Evolutionary conservation across 257 asterid species (phyloP).

Genomic region (Anisodus tanguticus): DNA sequence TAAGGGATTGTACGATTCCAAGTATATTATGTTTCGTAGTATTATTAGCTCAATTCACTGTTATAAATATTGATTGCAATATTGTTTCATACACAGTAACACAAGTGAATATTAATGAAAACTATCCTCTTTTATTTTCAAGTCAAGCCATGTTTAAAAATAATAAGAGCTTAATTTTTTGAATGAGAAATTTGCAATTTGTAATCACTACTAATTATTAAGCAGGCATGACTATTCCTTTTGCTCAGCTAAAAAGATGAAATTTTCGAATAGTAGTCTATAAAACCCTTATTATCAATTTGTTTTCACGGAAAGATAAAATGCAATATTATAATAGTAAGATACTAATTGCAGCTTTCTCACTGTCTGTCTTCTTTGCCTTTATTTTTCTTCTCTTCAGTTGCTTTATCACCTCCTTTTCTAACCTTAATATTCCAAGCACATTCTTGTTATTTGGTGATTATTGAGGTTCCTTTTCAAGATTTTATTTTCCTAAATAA

Average conservation of each 20-base stretch:
- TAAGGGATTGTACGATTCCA: too few relatives aligned
- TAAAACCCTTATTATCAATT: neutral
- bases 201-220: too few relatives aligned
- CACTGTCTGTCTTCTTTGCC: neutral
- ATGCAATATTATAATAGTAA: neutral
- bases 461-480: constrained; percentile 32
- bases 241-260: neutral
- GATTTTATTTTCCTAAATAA: constrained; percentile 19
- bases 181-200: neutral
- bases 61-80: neutral
- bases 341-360: neutral
- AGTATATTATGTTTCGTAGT: too few relatives aligned
- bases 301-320: neutral
- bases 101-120: neutral
- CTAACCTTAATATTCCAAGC: constrained; percentile 29
- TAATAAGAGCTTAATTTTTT: neutral
- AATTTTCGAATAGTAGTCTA: neutral
- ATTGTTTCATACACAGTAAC: neutral
- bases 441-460: constrained; percentile 41
- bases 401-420: constrained; percentile 8
- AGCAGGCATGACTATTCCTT: neutral
- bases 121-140: too few relatives aligned
- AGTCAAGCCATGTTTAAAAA: too few relatives aligned
- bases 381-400: neutral
- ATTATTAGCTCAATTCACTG: neutral